Evolutionary conservation across 1,284 basidiomycete species (phyloP).

Genomic region (Chondrostereum purpureum): DNA sequence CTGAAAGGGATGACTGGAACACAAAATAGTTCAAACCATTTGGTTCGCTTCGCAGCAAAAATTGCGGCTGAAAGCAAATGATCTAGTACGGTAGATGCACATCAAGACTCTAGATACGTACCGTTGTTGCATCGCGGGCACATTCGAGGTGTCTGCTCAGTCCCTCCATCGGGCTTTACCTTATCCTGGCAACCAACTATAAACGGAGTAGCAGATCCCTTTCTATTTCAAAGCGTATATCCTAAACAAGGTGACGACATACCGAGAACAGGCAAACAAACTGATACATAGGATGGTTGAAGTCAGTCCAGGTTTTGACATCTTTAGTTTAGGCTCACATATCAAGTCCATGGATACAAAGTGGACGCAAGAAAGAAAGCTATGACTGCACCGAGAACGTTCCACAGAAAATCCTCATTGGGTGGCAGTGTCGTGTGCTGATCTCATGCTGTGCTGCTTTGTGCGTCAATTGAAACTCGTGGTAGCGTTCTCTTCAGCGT

Average conservation of each 20-base stretch:
- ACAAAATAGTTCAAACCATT: constrained; percentile 43
- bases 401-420: too few species aligned
- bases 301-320: too few species aligned
- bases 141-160: constrained; percentile 25
- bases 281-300: constrained; percentile 13
- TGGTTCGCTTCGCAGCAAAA: constrained; percentile 31
- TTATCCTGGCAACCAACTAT: constrained; percentile 39
- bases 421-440: too few species aligned
- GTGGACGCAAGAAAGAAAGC: too few species aligned
- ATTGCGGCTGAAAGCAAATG: constrained; percentile 27
- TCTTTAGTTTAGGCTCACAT: constrained; percentile 23
- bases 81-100: constrained; percentile 1
- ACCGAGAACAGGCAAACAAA: constrained; percentile 33
- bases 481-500: too few species aligned
- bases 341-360: constrained; percentile 15
- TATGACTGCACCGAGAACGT: too few species aligned
- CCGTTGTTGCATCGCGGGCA: constrained; percentile 42
- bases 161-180: constrained; percentile 32
- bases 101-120: constrained; percentile 15
- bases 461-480: too few species aligned
- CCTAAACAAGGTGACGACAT: constrained; percentile 14
- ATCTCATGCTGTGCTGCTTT: too few species aligned
- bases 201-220: not conserved
- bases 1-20: constrained; percentile 37
- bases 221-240: too few species aligned